Base-by-base conservation (phyloP, 2,329 filamentous ascomycete genomes). In the Pseudonectria foliicola region DNA sequence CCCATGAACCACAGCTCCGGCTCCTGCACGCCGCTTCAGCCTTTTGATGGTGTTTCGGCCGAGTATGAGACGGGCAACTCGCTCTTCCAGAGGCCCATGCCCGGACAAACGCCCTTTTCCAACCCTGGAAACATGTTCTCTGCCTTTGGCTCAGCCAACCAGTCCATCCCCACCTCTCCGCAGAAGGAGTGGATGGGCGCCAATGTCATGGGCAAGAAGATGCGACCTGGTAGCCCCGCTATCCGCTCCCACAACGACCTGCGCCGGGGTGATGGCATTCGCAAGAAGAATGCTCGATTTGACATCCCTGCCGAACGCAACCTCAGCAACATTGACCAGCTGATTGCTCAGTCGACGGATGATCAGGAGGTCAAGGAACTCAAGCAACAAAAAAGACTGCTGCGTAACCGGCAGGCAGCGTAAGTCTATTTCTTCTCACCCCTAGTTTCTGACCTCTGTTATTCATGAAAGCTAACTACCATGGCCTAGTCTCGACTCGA, bases 251-350 rank as follows among this genome's bases (percentile, higher is more conserved):
- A 85, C 66, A 87, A 88, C 42, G 82, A 89, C 37, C 69, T 85
- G 60, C 73, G 78, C 43, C 76, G 85, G 49, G 80, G 86, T 37
- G 88, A 93, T 50, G 87, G 92, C 42, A 93, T 96, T 62, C 79
- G 92, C 54, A 98, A 98, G 80, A 96, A 96, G 82, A 98, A 96
- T 56, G 88, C 89, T 46, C 84, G 90, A 49, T 95, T 96, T 63
- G 90, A 96, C 56, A 98, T 98, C 49, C 92, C 92, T 8, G 80
- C 85, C 29, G 92, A 95, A 66, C 79, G 89, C 43, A 96, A 89
- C 55, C 76, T 98, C 50, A 81, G 77, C 70, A 96, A 93, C 66
- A 96, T 98, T 63, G 92, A 98, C 61, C 75, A 86, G 42, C 73
- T 96, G 55, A 96, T 98, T 62, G 74, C 82, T 34, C 80, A 86